Evolutionary conservation across 2,329 filamentous ascomycete species (phyloP).

Genomic region (Exophiala sp.): DNA sequence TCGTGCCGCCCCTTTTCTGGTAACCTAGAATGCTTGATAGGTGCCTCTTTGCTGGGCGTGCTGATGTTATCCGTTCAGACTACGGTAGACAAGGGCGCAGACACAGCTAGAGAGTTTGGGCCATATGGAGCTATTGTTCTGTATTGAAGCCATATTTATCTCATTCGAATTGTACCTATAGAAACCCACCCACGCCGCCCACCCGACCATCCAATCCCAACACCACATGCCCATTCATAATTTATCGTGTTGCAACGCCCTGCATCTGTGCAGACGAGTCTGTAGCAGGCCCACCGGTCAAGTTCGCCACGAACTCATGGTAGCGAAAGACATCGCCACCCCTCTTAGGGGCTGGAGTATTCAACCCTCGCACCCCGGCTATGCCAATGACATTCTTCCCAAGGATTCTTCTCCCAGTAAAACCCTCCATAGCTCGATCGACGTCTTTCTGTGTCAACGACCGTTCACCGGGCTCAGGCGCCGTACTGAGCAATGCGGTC

Average conservation of each 20-base stretch:
- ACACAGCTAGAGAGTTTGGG: too few species aligned
- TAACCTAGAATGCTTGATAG: too few species aligned
- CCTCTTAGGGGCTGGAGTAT: conserved; percentile 44
- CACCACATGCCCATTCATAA: too few species aligned
- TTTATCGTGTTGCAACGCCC: conserved; percentile 11
- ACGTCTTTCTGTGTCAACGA: conserved; percentile 66
- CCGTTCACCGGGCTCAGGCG: conserved; percentile 64
- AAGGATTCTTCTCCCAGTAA: conserved; percentile 77
- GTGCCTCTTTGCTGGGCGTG: too few species aligned
- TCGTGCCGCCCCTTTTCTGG: too few species aligned
- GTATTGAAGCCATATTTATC: too few species aligned
- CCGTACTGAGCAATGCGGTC: conserved; percentile 75
- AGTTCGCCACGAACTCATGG: conserved; percentile 76
- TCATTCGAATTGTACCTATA: too few species aligned
- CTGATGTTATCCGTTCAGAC: too few species aligned
- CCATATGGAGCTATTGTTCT: too few species aligned
- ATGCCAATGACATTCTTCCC: conserved; percentile 46
- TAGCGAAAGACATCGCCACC: conserved; percentile 89
- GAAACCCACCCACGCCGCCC: too few species aligned
- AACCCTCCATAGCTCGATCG: conserved; percentile 79
- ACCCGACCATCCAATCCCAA: not conserved
- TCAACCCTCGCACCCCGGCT: conserved; percentile 24
- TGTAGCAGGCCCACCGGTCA: conserved; percentile 48
- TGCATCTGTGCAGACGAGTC: conserved; percentile 9
- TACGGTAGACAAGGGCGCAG: too few species aligned